phyloP scores from a whole-genome alignment of 495 filamentous ascomycete genomes.

The Xylaria palmicola region DNA sequence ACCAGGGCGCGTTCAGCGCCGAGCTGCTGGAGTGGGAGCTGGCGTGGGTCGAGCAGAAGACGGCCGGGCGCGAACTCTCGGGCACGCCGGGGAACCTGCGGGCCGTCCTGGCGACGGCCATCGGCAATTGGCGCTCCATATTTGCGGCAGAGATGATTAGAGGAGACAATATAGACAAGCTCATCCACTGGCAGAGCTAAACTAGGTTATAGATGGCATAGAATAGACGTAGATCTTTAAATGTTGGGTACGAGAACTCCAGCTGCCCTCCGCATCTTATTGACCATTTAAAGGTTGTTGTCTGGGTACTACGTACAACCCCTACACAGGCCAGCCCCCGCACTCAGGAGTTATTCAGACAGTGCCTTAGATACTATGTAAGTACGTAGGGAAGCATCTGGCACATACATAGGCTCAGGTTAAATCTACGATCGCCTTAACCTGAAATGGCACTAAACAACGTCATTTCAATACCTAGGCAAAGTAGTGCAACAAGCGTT shows the following conservation, averaged over 20 bases:
- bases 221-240: background rate
- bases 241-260: too few relatives aligned
- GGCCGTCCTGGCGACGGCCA: background rate
- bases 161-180: too few relatives aligned
- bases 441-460: background rate
- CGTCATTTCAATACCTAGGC: too few relatives aligned
- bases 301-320: too few relatives aligned
- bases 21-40: slow-evolving; percentile 39
- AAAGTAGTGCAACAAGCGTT: background rate
- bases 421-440: background rate
- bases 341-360: too few relatives aligned
- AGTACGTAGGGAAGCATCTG: too few relatives aligned
- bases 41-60: slow-evolving; percentile 39
- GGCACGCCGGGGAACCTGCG: slow-evolving; percentile 2
- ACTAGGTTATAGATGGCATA: background rate
- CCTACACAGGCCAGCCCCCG: too few relatives aligned
- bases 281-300: too few relatives aligned
- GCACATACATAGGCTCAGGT: background rate
- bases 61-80: slow-evolving; percentile 19
- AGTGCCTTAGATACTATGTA: too few relatives aligned
- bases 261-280: too few relatives aligned
- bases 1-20: slow-evolving; percentile 31
- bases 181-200: too few relatives aligned
- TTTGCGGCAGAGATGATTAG: background rate
- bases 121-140: background rate